Evolutionary conservation across 2,329 filamentous ascomycete species (phyloP).

Genomic region (Alternaria longipes): DNA sequence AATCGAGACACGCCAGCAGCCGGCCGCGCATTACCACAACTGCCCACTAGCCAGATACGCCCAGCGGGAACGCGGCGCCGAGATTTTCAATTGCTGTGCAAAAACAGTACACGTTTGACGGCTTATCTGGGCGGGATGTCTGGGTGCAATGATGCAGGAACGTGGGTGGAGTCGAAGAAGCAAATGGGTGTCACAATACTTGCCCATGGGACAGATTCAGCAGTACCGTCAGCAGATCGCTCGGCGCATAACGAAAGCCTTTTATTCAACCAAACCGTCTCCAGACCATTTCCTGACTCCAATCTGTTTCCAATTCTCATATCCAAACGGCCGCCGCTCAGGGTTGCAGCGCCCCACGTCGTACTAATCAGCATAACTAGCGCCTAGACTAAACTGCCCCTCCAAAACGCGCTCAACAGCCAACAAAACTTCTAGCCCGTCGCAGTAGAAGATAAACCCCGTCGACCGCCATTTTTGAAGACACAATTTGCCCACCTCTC

Average conservation of each 20-base stretch:
- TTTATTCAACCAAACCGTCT: slow-evolving; percentile 13
- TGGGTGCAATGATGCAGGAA: slow-evolving; percentile 30
- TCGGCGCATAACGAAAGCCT: slow-evolving; percentile 14
- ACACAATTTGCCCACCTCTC: slow-evolving; percentile 10
- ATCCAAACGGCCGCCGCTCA: slow-evolving; percentile 28
- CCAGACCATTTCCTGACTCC: slow-evolving; percentile 13
- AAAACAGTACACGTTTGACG: slow-evolving; percentile 28
- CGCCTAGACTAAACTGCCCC: slow-evolving; percentile 30
- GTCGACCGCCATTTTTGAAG: slow-evolving; percentile 27
- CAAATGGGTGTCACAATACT: slow-evolving; percentile 26
- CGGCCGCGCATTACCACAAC: slow-evolving; percentile 36
- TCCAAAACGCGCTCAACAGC: slow-evolving; percentile 36
- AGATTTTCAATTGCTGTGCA: slow-evolving; percentile 38
- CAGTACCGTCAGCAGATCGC: slow-evolving; percentile 22
- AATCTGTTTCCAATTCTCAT: slow-evolving; percentile 26
- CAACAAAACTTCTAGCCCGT: slow-evolving; percentile 32
- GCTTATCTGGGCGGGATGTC: slow-evolving; percentile 41
- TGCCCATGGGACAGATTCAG: slow-evolving; percentile 12
- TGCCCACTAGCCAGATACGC: slow-evolving; percentile 24
- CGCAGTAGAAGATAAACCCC: slow-evolving; percentile 32
- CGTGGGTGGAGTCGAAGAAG: slow-evolving; percentile 38
- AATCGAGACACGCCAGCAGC: slow-evolving; percentile 29
- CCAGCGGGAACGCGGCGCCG: slow-evolving; percentile 24
- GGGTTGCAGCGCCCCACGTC: slow-evolving; percentile 37
- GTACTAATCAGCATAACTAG: slow-evolving; percentile 30